A percentile compares a stretch with the other conserved stretches of the same genome.
These are phyloP conservation scores for Vickermania spadyakhi DNA, from an alignment of 208 protist species.

Conservation along the genomic window DNA sequence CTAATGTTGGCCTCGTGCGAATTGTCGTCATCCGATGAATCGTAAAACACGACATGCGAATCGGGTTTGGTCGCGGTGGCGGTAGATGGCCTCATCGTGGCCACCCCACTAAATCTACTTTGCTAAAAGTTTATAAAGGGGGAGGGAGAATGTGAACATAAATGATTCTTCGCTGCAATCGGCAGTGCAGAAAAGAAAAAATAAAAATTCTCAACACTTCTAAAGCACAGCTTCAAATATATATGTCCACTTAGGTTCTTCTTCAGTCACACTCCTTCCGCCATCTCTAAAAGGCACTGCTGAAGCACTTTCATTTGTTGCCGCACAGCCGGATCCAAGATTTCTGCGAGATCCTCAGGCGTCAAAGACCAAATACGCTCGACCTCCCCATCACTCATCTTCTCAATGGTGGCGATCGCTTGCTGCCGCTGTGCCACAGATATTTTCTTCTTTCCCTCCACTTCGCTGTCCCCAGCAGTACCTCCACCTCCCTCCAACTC, in stretches of 20 bases:
- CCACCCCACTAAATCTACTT: background rate
- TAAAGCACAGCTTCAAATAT: constrained; percentile 1
- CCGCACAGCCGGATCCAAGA: constrained; percentile 45
- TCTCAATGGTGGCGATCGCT: constrained; percentile 59
- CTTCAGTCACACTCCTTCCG: constrained; percentile 22
- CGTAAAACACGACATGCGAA: constrained; percentile 30
- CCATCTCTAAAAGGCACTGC: constrained; percentile 55
- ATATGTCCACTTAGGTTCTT: background rate
- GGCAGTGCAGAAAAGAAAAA: constrained; percentile 6
- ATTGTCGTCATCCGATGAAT: constrained; percentile 65
- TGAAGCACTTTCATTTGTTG: constrained; percentile 60
- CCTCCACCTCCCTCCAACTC: too few relatives aligned
- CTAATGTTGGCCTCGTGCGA: constrained; percentile 31
- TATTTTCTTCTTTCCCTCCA: background rate
- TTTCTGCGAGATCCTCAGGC: constrained; percentile 42
- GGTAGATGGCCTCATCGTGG: background rate
- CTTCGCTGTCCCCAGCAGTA: background rate
- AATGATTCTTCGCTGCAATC: background rate
- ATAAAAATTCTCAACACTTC: constrained; percentile 7
- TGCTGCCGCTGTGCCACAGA: constrained; percentile 38
- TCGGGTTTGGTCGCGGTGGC: background rate
- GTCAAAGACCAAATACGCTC: constrained; percentile 62
- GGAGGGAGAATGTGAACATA: background rate
- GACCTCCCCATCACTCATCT: constrained; percentile 73
- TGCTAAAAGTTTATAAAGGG: constrained; percentile 1